phyloP scores from a whole-genome alignment of 2,329 filamentous ascomycete species.

The Hymenoscyphus linearis region DNA sequence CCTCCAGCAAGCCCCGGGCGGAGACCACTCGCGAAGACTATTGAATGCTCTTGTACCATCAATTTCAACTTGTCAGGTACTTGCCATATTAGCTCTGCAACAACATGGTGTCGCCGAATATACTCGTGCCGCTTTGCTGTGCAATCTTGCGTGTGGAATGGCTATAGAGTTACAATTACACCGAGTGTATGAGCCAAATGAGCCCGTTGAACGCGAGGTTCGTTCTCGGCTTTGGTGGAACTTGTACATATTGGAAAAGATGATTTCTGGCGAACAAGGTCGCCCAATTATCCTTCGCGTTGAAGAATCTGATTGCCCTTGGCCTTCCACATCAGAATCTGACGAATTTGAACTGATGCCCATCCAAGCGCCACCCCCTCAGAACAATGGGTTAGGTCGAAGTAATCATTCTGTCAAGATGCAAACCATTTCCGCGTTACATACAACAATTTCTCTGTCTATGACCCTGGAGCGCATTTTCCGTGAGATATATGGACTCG shows the following conservation, averaged over 20 bases:
- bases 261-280: conserved; percentile 29
- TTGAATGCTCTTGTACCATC: conserved; percentile 23
- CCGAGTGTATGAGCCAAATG: conserved; percentile 18
- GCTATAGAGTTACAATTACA: conserved; percentile 29
- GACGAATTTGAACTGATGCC: conserved; percentile 32
- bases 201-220: conserved; percentile 25
- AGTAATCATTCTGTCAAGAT: conserved; percentile 23
- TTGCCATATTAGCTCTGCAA: conserved; percentile 27
- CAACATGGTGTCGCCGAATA: conserved; percentile 31
- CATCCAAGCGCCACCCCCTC: conserved; percentile 5
- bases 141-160: conserved; percentile 27
- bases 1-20: conserved; percentile 13
- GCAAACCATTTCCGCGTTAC: conserved; percentile 27
- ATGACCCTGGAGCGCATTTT: conserved; percentile 25
- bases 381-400: conserved; percentile 4
- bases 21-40: conserved; percentile 9
- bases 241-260: conserved; percentile 30
- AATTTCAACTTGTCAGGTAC: conserved; percentile 27
- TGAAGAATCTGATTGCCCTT: conserved; percentile 27
- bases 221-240: conserved; percentile 31
- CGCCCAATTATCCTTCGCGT: conserved; percentile 24
- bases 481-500: conserved; percentile 27
- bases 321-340: conserved; percentile 27
- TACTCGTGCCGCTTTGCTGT: conserved; percentile 26
- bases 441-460: conserved; percentile 23